These are phyloP conservation scores for Candida xiaguanensis DNA, from an alignment of 805 yeast genomes.

Conservation along the genomic window DNA sequence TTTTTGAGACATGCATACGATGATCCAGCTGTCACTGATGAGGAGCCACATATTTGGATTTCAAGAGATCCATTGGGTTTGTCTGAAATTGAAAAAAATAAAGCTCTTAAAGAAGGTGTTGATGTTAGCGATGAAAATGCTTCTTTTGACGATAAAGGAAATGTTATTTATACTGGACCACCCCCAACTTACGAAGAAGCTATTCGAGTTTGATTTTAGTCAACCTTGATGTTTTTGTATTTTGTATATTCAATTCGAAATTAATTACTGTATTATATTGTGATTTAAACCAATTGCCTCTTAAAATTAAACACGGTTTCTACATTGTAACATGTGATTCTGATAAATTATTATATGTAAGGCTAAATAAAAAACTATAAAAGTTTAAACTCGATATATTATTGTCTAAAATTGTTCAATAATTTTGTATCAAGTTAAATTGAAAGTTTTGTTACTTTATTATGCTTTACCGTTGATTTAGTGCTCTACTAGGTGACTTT, in stretches of 20 bases:
- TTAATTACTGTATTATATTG: too few relatives aligned
- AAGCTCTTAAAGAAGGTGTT: slow-evolving; percentile 52
- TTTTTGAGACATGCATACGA: slow-evolving; percentile 44
- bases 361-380: too few relatives aligned
- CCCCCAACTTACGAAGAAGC: slow-evolving; percentile 69
- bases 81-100: slow-evolving; percentile 53
- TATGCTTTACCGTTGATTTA: too few relatives aligned
- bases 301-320: too few relatives aligned
- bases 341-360: too few relatives aligned
- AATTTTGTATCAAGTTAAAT: too few relatives aligned
- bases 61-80: slow-evolving; percentile 67
- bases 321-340: too few relatives aligned
- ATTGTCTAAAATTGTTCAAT: too few relatives aligned
- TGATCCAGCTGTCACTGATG: slow-evolving; percentile 55
- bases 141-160: slow-evolving; percentile 54
- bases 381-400: too few relatives aligned
- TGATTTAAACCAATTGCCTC: too few relatives aligned
- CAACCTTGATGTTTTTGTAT: not conserved
- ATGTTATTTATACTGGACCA: slow-evolving; percentile 50
- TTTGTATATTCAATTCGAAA: not conserved
- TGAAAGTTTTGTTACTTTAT: too few relatives aligned
- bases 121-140: slow-evolving; percentile 59
- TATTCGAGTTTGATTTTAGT: slow-evolving; percentile 25
- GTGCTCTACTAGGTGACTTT: too few relatives aligned
- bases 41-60: slow-evolving; percentile 66